Conservation (phyloP, 192 early-diverging fungal genomes). For the Backusella sp. region DNA sequence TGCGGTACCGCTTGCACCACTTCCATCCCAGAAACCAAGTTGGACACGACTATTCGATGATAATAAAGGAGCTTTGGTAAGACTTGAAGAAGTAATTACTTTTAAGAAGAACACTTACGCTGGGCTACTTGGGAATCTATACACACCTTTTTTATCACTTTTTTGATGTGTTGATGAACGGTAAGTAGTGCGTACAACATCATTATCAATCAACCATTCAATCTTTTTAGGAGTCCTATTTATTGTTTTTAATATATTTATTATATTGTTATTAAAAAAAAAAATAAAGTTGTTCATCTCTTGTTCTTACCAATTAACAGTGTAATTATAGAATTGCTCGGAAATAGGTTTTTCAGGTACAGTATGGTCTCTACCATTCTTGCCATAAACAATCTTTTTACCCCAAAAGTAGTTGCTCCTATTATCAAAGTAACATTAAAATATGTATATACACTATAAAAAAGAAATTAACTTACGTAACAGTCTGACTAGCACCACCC, state of each 20-base stretch:
- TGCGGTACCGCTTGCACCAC: slow-evolving; percentile 33
- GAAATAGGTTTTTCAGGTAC: slow-evolving; percentile 17
- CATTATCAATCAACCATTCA: slow-evolving; percentile 47
- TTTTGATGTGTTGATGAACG: background rate
- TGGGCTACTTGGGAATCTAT: slow-evolving; percentile 39
- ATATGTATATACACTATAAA: background rate
- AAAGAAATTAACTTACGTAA: slow-evolving; percentile 15
- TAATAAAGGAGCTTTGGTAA: background rate
- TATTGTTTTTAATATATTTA: background rate
- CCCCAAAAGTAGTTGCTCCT: slow-evolving; percentile 32
- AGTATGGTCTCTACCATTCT: slow-evolving; percentile 17
- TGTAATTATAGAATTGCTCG: slow-evolving; percentile 43
- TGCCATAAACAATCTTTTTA: slow-evolving; percentile 14
- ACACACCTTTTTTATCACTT: background rate
- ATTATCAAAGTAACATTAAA: background rate
- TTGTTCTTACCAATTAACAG: slow-evolving; percentile 42
- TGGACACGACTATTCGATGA: slow-evolving; percentile 30
- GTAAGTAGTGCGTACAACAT: slow-evolving; percentile 30
- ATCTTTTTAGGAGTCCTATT: slow-evolving; percentile 34
- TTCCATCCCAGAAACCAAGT: slow-evolving; percentile 55
- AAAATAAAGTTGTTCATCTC: too few species aligned
- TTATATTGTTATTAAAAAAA: background rate
- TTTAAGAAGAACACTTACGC: slow-evolving; percentile 1
- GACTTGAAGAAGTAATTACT: background rate
- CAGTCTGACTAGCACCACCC: slow-evolving; percentile 22